Conservation (phyloP, 106 monocot species). For the Dendrobium nobile region DNA sequence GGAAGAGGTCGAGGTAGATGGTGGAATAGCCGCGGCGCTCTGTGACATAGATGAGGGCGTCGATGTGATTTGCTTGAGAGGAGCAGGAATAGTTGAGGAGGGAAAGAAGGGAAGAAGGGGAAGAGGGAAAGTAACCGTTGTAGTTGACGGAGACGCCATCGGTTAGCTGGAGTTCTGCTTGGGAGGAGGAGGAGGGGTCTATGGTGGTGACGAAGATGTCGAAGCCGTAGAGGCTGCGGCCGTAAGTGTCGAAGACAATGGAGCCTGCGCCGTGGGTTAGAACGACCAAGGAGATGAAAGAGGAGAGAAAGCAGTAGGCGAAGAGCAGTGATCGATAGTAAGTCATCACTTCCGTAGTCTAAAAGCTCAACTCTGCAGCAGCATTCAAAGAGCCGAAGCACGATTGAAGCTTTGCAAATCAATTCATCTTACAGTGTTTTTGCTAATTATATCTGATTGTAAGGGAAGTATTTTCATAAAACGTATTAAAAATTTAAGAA, state of each 20-base stretch:
- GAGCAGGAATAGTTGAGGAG: constrained; percentile 1
- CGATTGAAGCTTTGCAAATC: too few relatives aligned
- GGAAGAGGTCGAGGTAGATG: constrained; percentile 45
- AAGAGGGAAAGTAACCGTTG: constrained; percentile 73
- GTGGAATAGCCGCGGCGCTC: constrained; percentile 58
- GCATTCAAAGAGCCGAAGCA: too few relatives aligned
- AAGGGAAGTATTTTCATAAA: too few relatives aligned
- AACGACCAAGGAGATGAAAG: neutral
- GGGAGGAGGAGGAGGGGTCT: constrained; percentile 3
- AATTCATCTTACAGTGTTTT: too few relatives aligned
- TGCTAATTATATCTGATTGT: too few relatives aligned
- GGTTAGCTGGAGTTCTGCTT: constrained; percentile 50
- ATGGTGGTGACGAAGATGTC: constrained; percentile 53
- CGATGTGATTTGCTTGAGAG: neutral
- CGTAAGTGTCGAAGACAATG: constrained; percentile 73
- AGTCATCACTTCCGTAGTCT: too few relatives aligned
- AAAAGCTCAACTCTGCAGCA: too few relatives aligned
- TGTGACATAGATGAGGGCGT: constrained; percentile 49
- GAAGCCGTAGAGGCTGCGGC: constrained; percentile 80
- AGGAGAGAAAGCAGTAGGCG: neutral
- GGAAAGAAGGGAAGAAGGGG: constrained; percentile 25
- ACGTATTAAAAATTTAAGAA: too few relatives aligned
- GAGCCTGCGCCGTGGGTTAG: neutral
- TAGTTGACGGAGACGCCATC: constrained; percentile 89
- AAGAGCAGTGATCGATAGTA: too few relatives aligned